Evolutionary conservation across 1,284 basidiomycete genomes (phyloP).

Genomic region (Leccinum subrobustum): DNA sequence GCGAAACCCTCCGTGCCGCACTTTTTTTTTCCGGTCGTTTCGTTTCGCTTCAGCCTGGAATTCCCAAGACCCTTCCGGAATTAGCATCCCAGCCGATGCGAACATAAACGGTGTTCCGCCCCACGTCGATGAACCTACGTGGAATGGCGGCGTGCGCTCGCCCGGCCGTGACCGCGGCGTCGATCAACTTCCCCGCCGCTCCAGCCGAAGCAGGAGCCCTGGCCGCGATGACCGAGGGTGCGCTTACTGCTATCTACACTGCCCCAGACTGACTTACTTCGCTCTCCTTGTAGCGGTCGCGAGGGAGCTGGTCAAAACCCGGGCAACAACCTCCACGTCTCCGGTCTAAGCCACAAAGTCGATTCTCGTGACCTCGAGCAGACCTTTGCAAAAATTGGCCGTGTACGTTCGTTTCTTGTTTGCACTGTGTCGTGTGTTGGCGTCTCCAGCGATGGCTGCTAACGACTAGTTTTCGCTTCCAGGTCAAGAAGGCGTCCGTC

Average conservation of each 20-base stretch:
- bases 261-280: background rate
- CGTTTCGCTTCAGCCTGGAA: slow-evolving; percentile 61
- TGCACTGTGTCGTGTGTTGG: background rate
- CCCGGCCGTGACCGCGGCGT: slow-evolving; percentile 47
- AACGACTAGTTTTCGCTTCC: slow-evolving; percentile 7
- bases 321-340: slow-evolving; percentile 97
- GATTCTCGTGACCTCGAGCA: slow-evolving; percentile 87
- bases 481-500: slow-evolving; percentile 88
- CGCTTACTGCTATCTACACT: slow-evolving; percentile 22
- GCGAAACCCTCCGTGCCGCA: slow-evolving; percentile 12
- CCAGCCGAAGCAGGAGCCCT: slow-evolving; percentile 72
- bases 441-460: slow-evolving; percentile 5
- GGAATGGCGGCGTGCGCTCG: slow-evolving; percentile 46
- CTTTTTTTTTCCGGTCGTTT: slow-evolving; percentile 5
- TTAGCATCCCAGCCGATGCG: slow-evolving; percentile 66
- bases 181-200: slow-evolving; percentile 51
- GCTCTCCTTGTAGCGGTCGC: slow-evolving; percentile 17
- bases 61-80: slow-evolving; percentile 70
- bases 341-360: slow-evolving; percentile 77
- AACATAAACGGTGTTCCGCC: slow-evolving; percentile 44
- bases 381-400: slow-evolving; percentile 85
- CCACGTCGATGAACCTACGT: slow-evolving; percentile 43
- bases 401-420: slow-evolving; percentile 54
- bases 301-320: slow-evolving; percentile 64
- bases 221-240: slow-evolving; percentile 54